These are phyloP conservation scores for Plasmodium relictum DNA, from an alignment of 169 alveolate genomes.

Conservation along the genomic window DNA sequence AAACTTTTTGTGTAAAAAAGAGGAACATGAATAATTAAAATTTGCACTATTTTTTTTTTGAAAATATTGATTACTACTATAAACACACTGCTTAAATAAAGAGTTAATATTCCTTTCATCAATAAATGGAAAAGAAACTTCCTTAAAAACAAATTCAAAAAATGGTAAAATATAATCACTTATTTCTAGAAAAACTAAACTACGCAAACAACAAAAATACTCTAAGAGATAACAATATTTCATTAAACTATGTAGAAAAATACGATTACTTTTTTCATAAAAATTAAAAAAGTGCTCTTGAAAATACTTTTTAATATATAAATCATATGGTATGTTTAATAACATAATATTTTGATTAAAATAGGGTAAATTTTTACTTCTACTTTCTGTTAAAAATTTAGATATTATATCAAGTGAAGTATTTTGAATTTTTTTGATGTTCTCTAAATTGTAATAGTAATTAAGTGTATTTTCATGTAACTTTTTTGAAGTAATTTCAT, in stretches of 20 bases:
- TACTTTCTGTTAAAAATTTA: slow-evolving; percentile 35
- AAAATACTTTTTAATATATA: slow-evolving; percentile 49
- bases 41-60: slow-evolving; percentile 3
- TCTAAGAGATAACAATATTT: slow-evolving; percentile 58
- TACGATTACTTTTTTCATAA: slow-evolving; percentile 59
- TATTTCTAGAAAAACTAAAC: slow-evolving; percentile 76
- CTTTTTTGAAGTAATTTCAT: not conserved
- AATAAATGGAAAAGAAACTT: slow-evolving; percentile 39
- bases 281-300: slow-evolving; percentile 64
- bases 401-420: slow-evolving; percentile 48
- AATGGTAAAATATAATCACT: slow-evolving; percentile 66
- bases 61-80: not conserved
- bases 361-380: slow-evolving; percentile 32
- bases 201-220: slow-evolving; percentile 72
- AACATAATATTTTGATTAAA: slow-evolving; percentile 59
- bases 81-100: slow-evolving; percentile 69
- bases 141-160: slow-evolving; percentile 75
- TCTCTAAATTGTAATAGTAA: slow-evolving; percentile 65
- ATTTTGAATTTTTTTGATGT: slow-evolving; percentile 10
- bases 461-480: slow-evolving; percentile 75
- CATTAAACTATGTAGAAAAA: slow-evolving; percentile 72
- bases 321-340: slow-evolving; percentile 70
- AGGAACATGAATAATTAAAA: slow-evolving; percentile 39
- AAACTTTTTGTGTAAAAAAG: slow-evolving; percentile 68
- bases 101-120: slow-evolving; percentile 68